phyloP scores from a whole-genome alignment of 208 protist species.

The Eutreptiella sp. region DNA sequence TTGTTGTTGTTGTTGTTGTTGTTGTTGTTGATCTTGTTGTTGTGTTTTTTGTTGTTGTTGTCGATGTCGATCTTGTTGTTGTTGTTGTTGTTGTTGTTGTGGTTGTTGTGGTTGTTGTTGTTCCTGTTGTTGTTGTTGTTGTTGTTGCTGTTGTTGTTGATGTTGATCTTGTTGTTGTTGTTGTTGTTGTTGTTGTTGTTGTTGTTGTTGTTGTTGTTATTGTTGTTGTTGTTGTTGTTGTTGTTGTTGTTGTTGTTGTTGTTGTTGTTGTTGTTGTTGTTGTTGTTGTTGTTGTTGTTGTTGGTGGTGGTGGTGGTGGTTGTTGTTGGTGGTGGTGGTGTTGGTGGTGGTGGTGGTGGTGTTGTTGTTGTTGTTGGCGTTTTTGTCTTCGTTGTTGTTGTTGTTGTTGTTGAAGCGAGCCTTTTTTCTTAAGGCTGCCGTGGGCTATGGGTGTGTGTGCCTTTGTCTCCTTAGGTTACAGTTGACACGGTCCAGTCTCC shows the following conservation, averaged over 20 bases:
- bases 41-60: conserved; percentile 2
- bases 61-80: not conserved
- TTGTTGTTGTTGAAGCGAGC: not conserved
- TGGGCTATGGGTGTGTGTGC: too few relatives aligned
- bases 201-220: not conserved
- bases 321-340: too few relatives aligned
- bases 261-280: not conserved
- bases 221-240: not conserved
- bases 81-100: not conserved
- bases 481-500: too few relatives aligned
- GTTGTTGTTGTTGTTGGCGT: too few relatives aligned
- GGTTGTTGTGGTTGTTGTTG: not conserved
- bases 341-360: too few relatives aligned
- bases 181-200: not conserved
- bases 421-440: not conserved
- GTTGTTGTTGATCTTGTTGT: not conserved
- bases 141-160: not conserved
- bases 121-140: not conserved
- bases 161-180: not conserved
- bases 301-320: too few relatives aligned
- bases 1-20: not conserved
- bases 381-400: not conserved
- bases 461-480: too few relatives aligned
- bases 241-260: not conserved
- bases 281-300: not conserved